phyloP scores from a whole-genome alignment of 2,329 filamentous ascomycete species.

The Aspergillus viridinutans region DNA sequence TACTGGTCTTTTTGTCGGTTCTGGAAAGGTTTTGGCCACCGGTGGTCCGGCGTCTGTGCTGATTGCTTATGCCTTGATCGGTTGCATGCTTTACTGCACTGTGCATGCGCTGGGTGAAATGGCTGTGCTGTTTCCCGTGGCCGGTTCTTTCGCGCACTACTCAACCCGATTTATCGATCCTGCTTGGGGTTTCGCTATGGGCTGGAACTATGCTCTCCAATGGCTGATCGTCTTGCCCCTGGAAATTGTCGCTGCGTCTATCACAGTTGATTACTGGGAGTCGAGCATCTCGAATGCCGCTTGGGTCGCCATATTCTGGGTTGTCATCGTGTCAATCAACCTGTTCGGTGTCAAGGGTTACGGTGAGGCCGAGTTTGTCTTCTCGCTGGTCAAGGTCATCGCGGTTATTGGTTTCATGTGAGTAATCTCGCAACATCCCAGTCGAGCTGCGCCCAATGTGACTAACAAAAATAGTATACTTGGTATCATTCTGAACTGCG shows the following conservation, averaged over 20 bases:
- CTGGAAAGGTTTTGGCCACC: conserved; percentile 63
- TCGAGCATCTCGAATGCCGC: conserved; percentile 61
- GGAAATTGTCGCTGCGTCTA: conserved; percentile 80
- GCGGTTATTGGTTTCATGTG: conserved; percentile 86
- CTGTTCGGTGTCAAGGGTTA: conserved; percentile 84
- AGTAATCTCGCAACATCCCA: conserved; percentile 28
- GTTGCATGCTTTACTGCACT: conserved; percentile 85
- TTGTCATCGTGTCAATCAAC: conserved; percentile 75
- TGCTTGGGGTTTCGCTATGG: conserved; percentile 93
- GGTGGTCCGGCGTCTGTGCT: conserved; percentile 76
- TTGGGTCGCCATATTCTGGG: conserved; percentile 78
- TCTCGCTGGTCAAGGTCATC: conserved; percentile 78
- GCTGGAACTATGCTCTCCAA: conserved; percentile 88
- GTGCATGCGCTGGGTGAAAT: conserved; percentile 89
- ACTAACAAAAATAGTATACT: conserved; percentile 57
- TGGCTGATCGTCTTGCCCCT: conserved; percentile 81
- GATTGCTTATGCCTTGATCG: conserved; percentile 74
- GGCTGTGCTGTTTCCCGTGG: conserved; percentile 83
- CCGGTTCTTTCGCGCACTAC: conserved; percentile 87
- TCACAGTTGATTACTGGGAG: conserved; percentile 81
- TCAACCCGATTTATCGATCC: conserved; percentile 90
- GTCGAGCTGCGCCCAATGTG: conserved; percentile 2
- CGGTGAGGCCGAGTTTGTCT: conserved; percentile 84
- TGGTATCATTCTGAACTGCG: conserved; percentile 79
- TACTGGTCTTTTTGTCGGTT: conserved; percentile 83